phyloP scores from a whole-genome alignment of 2,329 filamentous ascomycete genomes.

The Phialophora macrospora region DNA sequence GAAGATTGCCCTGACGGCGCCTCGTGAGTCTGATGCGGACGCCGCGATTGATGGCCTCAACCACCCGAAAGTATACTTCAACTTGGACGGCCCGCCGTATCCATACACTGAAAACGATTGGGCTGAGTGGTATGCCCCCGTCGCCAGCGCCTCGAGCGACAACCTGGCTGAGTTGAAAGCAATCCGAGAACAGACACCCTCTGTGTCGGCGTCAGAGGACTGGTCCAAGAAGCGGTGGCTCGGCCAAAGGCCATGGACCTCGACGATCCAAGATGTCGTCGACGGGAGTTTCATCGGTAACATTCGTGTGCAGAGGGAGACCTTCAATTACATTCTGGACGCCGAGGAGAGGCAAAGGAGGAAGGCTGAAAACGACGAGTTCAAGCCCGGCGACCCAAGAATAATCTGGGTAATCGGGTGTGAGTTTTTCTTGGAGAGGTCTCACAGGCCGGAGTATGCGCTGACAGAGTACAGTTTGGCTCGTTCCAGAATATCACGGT shows the following conservation, averaged over 20 bases:
- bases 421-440: conserved; percentile 5
- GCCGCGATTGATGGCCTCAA: conserved; percentile 38
- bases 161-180: conserved; percentile 6
- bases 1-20: conserved; percentile 16
- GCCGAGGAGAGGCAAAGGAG: conserved; percentile 33
- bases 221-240: conserved; percentile 17
- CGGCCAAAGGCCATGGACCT: conserved; percentile 9
- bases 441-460: background rate
- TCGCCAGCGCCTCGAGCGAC: conserved; percentile 36
- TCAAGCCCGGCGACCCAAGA: conserved; percentile 37
- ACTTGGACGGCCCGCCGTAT: conserved; percentile 39
- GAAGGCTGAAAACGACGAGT: conserved; percentile 33
- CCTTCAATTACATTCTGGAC: conserved; percentile 39
- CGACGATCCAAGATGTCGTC: conserved; percentile 23
- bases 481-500: conserved; percentile 40
- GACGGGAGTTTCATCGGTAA: conserved; percentile 38
- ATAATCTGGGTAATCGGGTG: conserved; percentile 39
- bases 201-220: background rate
- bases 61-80: conserved; percentile 38
- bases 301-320: conserved; percentile 37
- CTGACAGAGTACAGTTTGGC: conserved; percentile 24
- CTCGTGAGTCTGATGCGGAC: conserved; percentile 12
- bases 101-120: conserved; percentile 40
- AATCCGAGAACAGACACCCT: background rate
- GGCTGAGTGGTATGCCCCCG: conserved; percentile 12